Percentiles rank a stretch among this genome's conserved stretches.
phyloP scores from a whole-genome alignment of 768 basidiomycete species.

The Kwoniella sp. region DNA sequence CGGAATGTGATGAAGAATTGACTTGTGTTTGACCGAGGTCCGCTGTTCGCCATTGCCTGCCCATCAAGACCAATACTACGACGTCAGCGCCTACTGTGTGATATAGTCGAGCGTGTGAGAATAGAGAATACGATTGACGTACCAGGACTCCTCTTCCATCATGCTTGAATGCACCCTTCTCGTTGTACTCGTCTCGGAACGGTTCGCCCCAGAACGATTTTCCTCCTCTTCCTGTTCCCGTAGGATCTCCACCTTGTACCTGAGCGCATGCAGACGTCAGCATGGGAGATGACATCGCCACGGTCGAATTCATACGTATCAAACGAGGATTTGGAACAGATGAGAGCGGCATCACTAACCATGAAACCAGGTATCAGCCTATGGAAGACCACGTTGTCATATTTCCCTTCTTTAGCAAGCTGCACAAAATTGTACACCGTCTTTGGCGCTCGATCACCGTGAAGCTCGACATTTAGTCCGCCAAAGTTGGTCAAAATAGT shows the following conservation, averaged over 20 bases:
- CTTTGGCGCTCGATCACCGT: conserved; percentile 71
- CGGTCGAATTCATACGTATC: no score
- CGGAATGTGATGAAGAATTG: conserved; percentile 94
- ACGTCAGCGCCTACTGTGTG: conserved; percentile 2
- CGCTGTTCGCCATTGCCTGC: conserved; percentile 98
- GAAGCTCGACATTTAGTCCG: conserved; percentile 72
- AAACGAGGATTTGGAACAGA: not conserved
- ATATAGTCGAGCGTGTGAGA: not conserved
- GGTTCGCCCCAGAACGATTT: conserved; percentile 92
- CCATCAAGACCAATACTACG: no score
- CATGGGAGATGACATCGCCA: no score
- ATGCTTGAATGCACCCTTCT: conserved; percentile 85
- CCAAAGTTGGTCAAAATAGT: conserved; percentile 93
- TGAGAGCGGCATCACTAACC: conserved; percentile 60
- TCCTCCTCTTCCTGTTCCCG: conserved; percentile 91
- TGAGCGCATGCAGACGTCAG: conserved; percentile 51
- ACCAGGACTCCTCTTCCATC: conserved; percentile 75
- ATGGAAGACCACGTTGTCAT: conserved; percentile 87
- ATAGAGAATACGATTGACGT: conserved; percentile 27
- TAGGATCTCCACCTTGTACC: conserved; percentile 98
- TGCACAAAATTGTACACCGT: conserved; percentile 98
- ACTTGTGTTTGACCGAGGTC: conserved; percentile 86
- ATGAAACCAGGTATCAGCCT: conserved; percentile 92
- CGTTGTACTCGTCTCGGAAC: conserved; percentile 89
- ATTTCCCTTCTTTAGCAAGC: conserved; percentile 87